Conservation (phyloP, 2,329 filamentous ascomycete genomes). For the Fusarium incarnatum region DNA sequence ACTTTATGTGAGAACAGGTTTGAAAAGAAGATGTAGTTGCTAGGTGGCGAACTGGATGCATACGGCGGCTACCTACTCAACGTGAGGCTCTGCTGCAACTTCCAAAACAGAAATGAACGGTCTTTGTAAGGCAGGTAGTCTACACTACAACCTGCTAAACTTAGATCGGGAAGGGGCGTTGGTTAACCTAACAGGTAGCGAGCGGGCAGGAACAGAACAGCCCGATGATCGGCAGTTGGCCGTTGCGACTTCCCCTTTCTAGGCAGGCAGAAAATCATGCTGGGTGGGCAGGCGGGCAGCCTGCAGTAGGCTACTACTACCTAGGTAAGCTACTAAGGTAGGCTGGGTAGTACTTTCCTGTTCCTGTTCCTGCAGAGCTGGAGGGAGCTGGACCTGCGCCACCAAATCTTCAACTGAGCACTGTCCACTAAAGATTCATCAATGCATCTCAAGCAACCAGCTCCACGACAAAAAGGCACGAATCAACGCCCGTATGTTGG, state of each 20-base stretch:
- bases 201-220: conserved; percentile 4
- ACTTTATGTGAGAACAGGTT: conserved; percentile 5
- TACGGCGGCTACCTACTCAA: conserved; percentile 1
- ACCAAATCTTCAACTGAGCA: conserved; percentile 22
- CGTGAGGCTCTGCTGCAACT: conserved; percentile 5
- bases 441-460: conserved; percentile 1
- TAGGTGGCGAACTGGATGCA: neutral
- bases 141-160: conserved; percentile 5
- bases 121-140: neutral
- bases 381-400: neutral
- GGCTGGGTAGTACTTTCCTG: neutral
- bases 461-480: neutral
- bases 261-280: neutral
- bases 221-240: conserved; percentile 34
- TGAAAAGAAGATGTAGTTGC: neutral
- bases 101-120: neutral
- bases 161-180: conserved; percentile 25
- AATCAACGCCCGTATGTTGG: neutral
- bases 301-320: too few relatives aligned
- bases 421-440: conserved; percentile 20
- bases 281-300: neutral
- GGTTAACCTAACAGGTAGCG: conserved; percentile 1
- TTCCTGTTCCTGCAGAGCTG: neutral
- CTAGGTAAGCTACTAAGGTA: too few relatives aligned
- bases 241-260: conserved; percentile 31